Evolutionary conservation across 169 alveolate species (phyloP).

Genomic region (Ichthyophthirius multifiliis): DNA sequence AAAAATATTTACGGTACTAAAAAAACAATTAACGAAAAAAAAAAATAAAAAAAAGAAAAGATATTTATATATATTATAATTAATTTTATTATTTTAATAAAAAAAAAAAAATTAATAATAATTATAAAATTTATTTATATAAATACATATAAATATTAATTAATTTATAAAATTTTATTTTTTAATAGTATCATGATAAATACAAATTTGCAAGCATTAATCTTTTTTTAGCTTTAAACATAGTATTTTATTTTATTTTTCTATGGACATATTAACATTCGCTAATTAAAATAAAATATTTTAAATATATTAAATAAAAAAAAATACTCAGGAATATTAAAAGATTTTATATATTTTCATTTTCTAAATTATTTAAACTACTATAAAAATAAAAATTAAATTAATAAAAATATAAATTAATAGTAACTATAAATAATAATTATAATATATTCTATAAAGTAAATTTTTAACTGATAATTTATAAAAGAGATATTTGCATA

Average conservation of each 20-base stretch:
- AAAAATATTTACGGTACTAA: too few species aligned
- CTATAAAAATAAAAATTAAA: neutral
- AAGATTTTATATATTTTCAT: neutral
- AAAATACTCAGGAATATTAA: neutral
- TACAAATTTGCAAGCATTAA: neutral
- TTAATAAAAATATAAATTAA: too few species aligned
- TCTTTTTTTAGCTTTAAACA: neutral
- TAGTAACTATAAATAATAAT: neutral
- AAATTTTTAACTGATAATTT: slow-evolving; percentile 21
- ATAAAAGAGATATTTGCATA: slow-evolving; percentile 68
- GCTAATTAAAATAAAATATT: neutral
- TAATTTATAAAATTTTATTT: too few species aligned
- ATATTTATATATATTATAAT: too few species aligned
- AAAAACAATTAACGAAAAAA: too few species aligned
- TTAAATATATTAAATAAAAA: neutral
- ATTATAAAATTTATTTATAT: too few species aligned
- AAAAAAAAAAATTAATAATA: too few species aligned
- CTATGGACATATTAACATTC: neutral
- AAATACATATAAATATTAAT: too few species aligned
- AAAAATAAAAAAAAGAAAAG: too few species aligned
- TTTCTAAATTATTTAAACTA: neutral
- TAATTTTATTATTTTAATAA: too few species aligned
- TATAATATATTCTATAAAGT: neutral
- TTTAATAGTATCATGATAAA: slow-evolving; percentile 7
- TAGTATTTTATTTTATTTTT: neutral